phyloP scores from a whole-genome alignment of 768 basidiomycete genomes.

The Rhizopogon salebrosus region DNA sequence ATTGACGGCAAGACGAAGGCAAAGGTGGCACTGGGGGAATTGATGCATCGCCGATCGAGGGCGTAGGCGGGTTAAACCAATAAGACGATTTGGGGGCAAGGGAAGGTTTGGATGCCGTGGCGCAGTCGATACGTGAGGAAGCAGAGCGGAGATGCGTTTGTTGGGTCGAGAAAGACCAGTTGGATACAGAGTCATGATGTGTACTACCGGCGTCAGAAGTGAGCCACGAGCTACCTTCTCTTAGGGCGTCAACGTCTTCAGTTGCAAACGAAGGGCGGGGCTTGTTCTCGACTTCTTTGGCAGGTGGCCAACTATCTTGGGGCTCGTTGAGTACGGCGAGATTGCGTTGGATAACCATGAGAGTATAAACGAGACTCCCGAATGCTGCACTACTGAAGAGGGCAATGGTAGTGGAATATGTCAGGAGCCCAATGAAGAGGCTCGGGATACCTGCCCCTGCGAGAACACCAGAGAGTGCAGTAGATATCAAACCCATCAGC shows the following conservation, averaged over 20 bases:
- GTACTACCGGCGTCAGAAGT: slow-evolving; percentile 57
- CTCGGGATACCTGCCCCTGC: slow-evolving; percentile 47
- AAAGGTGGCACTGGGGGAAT: slow-evolving; percentile 56
- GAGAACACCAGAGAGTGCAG: slow-evolving; percentile 52
- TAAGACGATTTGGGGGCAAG: slow-evolving; percentile 48
- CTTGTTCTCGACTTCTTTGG: slow-evolving; percentile 45
- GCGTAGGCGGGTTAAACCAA: slow-evolving; percentile 51
- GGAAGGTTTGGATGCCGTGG: slow-evolving; percentile 29
- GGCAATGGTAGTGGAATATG: slow-evolving; percentile 51
- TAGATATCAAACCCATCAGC: slow-evolving; percentile 50
- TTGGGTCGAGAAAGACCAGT: slow-evolving; percentile 72
- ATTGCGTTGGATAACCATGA: slow-evolving; percentile 62
- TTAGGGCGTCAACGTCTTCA: slow-evolving; percentile 67
- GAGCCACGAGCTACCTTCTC: slow-evolving; percentile 79
- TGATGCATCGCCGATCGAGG: slow-evolving; percentile 33
- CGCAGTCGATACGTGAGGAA: slow-evolving; percentile 8
- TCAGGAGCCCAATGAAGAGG: slow-evolving; percentile 56
- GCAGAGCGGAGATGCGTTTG: slow-evolving; percentile 38
- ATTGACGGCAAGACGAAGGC: slow-evolving; percentile 51
- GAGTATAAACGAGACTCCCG: slow-evolving; percentile 55
- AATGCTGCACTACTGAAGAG: slow-evolving; percentile 49
- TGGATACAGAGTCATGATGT: slow-evolving; percentile 53
- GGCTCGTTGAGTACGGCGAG: slow-evolving; percentile 49
- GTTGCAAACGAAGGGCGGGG: slow-evolving; percentile 61
- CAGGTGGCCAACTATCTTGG: slow-evolving; percentile 57